Conservation (phyloP, 805 yeast genomes). For the Starmerella bacillaris region DNA sequence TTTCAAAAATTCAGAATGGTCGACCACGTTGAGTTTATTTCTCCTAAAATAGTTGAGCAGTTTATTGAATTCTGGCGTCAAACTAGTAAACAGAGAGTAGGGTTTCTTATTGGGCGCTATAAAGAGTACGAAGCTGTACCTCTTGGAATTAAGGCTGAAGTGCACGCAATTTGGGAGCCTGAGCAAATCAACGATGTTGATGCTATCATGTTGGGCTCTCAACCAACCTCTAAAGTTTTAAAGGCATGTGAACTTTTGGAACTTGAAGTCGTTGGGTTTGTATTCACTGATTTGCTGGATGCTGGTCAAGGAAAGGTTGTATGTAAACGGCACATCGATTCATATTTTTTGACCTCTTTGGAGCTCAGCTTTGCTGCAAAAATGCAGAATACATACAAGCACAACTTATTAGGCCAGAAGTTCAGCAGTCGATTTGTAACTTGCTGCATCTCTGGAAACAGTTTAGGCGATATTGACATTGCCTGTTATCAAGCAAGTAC, state of each 20-base stretch:
- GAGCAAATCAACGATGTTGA: conserved; percentile 75
- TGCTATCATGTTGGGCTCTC: conserved; percentile 49
- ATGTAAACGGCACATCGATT: conserved; percentile 81
- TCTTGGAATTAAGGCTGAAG: conserved; percentile 81
- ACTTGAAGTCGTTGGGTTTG: conserved; percentile 54
- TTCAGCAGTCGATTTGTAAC: conserved; percentile 87
- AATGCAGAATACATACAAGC: conserved; percentile 49
- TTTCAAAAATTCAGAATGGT: conserved; percentile 88
- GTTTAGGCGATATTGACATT: conserved; percentile 74
- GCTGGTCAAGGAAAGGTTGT: conserved; percentile 75
- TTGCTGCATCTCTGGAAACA: conserved; percentile 83
- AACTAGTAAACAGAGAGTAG: conserved; percentile 74
- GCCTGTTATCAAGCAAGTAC: conserved; percentile 77
- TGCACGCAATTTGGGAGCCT: conserved; percentile 86
- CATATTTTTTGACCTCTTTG: conserved; percentile 74
- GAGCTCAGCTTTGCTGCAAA: conserved; percentile 73
- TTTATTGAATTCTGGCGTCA: conserved; percentile 87
- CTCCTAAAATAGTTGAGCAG: conserved; percentile 50
- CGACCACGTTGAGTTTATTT: conserved; percentile 85
- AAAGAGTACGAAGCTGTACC: conserved; percentile 62
- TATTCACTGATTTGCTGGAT: conserved; percentile 80
- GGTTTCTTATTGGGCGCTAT: conserved; percentile 68
- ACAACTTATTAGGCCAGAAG: conserved; percentile 27
- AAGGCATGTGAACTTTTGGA: conserved; percentile 36
- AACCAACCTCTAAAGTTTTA: conserved; percentile 27